A percentile compares a stretch with the other conserved stretches of the same genome.
Evolutionary conservation across 805 yeast species (phyloP).

Genomic region (Lachancea mirantina): DNA sequence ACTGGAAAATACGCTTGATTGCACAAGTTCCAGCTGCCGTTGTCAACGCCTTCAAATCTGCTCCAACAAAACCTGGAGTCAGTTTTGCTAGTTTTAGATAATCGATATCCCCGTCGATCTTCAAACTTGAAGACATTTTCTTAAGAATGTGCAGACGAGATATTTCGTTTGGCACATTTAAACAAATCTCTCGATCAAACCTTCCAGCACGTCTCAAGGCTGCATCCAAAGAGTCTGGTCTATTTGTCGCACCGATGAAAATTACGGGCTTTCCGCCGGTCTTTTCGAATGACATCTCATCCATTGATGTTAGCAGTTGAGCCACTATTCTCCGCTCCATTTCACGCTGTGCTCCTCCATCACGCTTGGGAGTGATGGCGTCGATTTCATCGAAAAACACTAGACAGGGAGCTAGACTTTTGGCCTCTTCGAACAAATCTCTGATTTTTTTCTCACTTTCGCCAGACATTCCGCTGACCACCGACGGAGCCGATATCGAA

Average conservation of each 20-base stretch:
- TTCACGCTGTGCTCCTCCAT: slow-evolving; percentile 89
- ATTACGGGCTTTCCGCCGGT: slow-evolving; percentile 91
- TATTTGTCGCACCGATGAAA: slow-evolving; percentile 91
- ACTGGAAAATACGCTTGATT: slow-evolving; percentile 79
- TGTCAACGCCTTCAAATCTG: slow-evolving; percentile 88
- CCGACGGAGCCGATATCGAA: slow-evolving; percentile 87
- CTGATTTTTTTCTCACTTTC: slow-evolving; percentile 92
- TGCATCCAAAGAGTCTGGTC: slow-evolving; percentile 92
- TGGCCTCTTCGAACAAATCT: slow-evolving; percentile 91
- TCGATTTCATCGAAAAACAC: slow-evolving; percentile 95
- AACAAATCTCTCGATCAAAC: slow-evolving; percentile 88
- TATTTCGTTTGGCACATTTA: slow-evolving; percentile 88
- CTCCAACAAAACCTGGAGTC: slow-evolving; percentile 98
- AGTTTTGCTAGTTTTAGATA: slow-evolving; percentile 70
- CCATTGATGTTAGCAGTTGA: slow-evolving; percentile 89
- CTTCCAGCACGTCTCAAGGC: slow-evolving; percentile 96
- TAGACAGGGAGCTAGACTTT: slow-evolving; percentile 80
- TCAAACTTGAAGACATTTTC: slow-evolving; percentile 62
- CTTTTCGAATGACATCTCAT: slow-evolving; percentile 78
- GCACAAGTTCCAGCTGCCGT: slow-evolving; percentile 95
- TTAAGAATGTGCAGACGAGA: slow-evolving; percentile 69
- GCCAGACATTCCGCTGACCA: slow-evolving; percentile 99
- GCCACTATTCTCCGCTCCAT: slow-evolving; percentile 98
- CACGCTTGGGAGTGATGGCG: slow-evolving; percentile 96
- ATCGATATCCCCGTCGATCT: slow-evolving; percentile 64